A percentile compares a stretch with the other conserved stretches of the same genome.
These are phyloP conservation scores for Lachnum nothofagi DNA, from an alignment of 2,329 filamentous ascomycete genomes.

Conservation along the genomic window DNA sequence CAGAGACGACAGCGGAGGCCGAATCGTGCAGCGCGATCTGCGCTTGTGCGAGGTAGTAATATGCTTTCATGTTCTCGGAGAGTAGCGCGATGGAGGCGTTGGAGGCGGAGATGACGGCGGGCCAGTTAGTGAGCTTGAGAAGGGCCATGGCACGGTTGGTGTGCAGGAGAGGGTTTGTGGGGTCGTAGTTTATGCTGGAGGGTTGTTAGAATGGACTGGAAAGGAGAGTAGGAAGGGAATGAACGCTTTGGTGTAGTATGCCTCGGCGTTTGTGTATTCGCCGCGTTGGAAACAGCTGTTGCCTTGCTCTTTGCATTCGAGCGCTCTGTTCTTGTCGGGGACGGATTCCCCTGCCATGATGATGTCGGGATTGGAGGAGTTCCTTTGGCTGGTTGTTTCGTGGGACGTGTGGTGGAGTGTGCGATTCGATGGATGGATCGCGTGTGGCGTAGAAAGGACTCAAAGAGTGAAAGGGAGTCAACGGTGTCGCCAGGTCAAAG, in stretches of 20 bases:
- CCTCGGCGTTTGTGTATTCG: conserved; percentile 62
- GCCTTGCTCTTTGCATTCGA: conserved; percentile 30
- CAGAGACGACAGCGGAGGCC: conserved; percentile 66
- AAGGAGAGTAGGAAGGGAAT: conserved; percentile 28
- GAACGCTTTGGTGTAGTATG: conserved; percentile 67
- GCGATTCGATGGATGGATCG: not conserved
- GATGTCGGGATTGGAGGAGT: no score
- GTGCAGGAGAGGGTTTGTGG: conserved; percentile 72
- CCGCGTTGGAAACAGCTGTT: conserved; percentile 55
- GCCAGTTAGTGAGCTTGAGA: conserved; percentile 67
- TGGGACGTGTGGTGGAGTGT: not conserved
- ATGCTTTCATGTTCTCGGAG: conserved; percentile 62
- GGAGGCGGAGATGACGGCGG: conserved; percentile 73
- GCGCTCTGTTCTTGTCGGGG: conserved; percentile 19
- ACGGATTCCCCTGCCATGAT: conserved; percentile 23
- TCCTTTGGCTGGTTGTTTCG: conserved; percentile 6
- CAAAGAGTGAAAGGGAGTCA: not conserved
- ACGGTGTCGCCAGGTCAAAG: not conserved
- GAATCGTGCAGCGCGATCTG: conserved; percentile 68
- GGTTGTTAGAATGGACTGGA: not conserved
- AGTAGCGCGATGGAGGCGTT: conserved; percentile 57
- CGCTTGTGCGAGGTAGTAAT: conserved; percentile 78
- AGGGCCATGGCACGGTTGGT: conserved; percentile 85
- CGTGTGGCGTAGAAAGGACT: not conserved
- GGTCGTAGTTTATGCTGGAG: conserved; percentile 68